phyloP scores from a whole-genome alignment of 208 protist species.

The Leishmania tropica region DNA sequence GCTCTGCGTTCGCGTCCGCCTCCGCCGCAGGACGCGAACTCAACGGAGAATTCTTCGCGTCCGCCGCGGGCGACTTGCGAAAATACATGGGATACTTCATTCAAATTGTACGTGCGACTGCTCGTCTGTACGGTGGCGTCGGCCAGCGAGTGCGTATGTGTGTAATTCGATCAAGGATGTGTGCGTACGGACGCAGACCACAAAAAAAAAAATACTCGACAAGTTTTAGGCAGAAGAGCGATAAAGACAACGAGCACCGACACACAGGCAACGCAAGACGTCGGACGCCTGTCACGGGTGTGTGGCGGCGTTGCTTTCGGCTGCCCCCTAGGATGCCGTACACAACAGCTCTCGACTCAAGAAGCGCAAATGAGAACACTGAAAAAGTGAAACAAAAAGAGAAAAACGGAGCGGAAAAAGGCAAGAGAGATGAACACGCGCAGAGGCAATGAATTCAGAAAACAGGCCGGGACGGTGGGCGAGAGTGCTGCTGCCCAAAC shows the following conservation, averaged over 20 bases:
- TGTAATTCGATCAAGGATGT: background rate
- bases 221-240: background rate
- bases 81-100: constrained; percentile 24
- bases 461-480: background rate
- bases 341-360: background rate
- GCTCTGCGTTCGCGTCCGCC: background rate
- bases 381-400: background rate
- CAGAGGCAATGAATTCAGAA: background rate
- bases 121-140: background rate
- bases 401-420: background rate
- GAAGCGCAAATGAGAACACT: background rate
- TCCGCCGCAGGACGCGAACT: background rate
- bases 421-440: background rate
- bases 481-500: background rate
- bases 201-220: background rate
- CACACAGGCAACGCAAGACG: background rate
- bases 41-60: background rate
- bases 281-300: background rate
- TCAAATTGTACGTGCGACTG: background rate
- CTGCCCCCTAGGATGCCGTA: background rate
- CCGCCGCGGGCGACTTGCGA: background rate
- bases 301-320: background rate
- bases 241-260: background rate
- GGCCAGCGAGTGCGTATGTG: background rate
- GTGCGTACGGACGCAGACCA: background rate